phyloP scores from a whole-genome alignment of 2,329 filamentous ascomycete species.

The Elsinoe perseae region DNA sequence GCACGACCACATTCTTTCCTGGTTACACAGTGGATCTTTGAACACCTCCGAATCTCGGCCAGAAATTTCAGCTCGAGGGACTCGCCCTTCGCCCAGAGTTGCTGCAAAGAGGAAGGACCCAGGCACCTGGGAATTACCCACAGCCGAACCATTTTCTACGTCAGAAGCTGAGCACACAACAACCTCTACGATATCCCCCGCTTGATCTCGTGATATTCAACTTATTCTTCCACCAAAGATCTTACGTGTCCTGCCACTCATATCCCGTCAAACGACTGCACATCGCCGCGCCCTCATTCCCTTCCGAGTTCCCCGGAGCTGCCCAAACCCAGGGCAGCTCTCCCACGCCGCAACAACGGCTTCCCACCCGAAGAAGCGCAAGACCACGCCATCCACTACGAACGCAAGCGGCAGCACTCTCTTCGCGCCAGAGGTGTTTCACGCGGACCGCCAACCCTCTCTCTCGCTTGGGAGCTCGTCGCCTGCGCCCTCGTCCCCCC shows the following conservation, averaged over 20 bases:
- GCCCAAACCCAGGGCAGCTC: constrained; percentile 20
- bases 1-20: too few species aligned
- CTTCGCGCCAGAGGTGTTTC: constrained; percentile 19
- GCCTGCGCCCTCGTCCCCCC: constrained; percentile 26
- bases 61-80: constrained; percentile 8
- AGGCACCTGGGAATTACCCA: constrained; percentile 10
- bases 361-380: constrained; percentile 38
- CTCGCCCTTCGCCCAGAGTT: neutral
- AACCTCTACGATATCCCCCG: neutral
- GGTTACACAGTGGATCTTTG: too few species aligned
- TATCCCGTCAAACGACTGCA: neutral
- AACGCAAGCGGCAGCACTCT: constrained; percentile 7
- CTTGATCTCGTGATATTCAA: neutral
- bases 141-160: neutral
- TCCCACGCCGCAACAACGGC: constrained; percentile 21
- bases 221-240: too few species aligned
- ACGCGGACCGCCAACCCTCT: constrained; percentile 19
- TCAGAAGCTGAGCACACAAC: constrained; percentile 1
- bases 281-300: neutral
- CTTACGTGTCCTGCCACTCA: too few species aligned
- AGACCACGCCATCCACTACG: constrained; percentile 28
- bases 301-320: constrained; percentile 13
- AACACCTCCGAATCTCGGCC: neutral
- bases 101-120: constrained; percentile 1
- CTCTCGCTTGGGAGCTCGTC: constrained; percentile 23